Conservation (phyloP, 2,329 filamentous ascomycete genomes). For the Cladosporium sp. region DNA sequence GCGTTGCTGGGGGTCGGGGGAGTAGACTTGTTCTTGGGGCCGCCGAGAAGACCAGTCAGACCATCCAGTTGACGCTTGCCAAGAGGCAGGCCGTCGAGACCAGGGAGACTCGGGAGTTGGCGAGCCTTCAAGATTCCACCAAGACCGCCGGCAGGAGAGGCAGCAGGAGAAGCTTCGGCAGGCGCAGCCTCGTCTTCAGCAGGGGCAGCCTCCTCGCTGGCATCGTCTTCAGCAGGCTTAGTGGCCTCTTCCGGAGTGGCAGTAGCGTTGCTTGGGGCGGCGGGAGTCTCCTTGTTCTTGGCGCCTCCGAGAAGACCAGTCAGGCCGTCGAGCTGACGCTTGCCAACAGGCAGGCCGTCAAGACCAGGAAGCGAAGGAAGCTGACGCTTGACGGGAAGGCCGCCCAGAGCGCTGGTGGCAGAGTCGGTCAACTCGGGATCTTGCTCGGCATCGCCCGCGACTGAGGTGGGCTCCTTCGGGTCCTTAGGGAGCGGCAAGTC, state of each 20-base stretch:
- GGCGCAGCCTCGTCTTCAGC: neutral
- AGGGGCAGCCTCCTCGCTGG: neutral
- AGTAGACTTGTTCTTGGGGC: neutral
- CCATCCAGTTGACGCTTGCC: neutral
- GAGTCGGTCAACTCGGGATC: neutral
- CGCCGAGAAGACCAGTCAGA: neutral
- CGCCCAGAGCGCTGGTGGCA: neutral
- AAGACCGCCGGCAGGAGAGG: neutral
- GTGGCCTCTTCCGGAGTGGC: no score
- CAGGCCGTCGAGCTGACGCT: neutral
- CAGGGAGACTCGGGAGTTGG: neutral
- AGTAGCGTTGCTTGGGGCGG: no score
- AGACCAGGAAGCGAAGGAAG: no score
- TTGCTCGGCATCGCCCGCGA: neutral
- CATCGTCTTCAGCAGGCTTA: neutral
- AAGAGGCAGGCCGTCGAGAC: neutral
- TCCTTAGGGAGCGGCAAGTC: neutral
- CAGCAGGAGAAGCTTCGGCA: neutral
- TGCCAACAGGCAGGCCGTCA: neutral
- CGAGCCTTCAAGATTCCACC: neutral
- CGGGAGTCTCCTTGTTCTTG: no score
- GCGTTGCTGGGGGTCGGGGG: neutral
- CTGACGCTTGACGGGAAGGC: neutral
- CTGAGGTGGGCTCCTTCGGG: neutral
- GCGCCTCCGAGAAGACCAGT: no score